Conservation (phyloP, 2,329 filamentous ascomycete species). For the Sporothrix schenckii region DNA sequence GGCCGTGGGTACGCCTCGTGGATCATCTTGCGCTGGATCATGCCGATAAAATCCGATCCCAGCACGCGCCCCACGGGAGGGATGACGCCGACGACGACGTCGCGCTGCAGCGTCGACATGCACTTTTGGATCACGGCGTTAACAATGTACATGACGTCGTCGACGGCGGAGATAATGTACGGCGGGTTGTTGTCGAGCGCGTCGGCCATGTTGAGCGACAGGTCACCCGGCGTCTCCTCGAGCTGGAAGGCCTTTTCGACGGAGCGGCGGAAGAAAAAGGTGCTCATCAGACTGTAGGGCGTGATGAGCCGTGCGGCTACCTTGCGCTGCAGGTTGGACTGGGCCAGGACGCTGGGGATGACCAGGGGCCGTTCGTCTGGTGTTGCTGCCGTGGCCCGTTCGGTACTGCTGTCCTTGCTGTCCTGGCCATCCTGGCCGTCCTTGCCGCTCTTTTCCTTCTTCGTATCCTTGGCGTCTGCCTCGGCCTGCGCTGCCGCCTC, state of each 20-base stretch:
- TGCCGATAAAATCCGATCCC: constrained; percentile 87
- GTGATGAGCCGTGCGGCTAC: constrained; percentile 71
- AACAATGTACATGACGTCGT: constrained; percentile 99
- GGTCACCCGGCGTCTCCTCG: constrained; percentile 79
- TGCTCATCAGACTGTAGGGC: constrained; percentile 90
- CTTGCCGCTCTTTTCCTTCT: not conserved
- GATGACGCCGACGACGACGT: constrained; percentile 75
- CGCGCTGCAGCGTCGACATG: constrained; percentile 79
- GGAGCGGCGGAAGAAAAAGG: constrained; percentile 93
- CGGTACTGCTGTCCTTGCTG: not conserved
- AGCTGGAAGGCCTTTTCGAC: constrained; percentile 98
- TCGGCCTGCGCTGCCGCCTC: not conserved
- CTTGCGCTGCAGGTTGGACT: constrained; percentile 81
- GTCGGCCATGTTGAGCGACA: constrained; percentile 74
- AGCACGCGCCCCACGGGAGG: constrained; percentile 79
- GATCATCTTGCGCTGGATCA: constrained; percentile 97
- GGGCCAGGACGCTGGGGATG: constrained; percentile 72
- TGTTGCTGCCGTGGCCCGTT: constrained; percentile 30
- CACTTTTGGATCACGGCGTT: constrained; percentile 87
- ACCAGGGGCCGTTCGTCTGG: constrained; percentile 60
- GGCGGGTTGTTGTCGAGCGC: constrained; percentile 73
- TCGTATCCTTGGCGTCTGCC: not conserved
- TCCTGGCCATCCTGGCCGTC: not conserved
- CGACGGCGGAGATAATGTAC: constrained; percentile 91
- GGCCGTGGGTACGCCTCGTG: constrained; percentile 91